A percentile compares a stretch with the other conserved stretches of the same genome.
phyloP scores from a whole-genome alignment of 768 basidiomycete species.

The Hericium erinaceus region DNA sequence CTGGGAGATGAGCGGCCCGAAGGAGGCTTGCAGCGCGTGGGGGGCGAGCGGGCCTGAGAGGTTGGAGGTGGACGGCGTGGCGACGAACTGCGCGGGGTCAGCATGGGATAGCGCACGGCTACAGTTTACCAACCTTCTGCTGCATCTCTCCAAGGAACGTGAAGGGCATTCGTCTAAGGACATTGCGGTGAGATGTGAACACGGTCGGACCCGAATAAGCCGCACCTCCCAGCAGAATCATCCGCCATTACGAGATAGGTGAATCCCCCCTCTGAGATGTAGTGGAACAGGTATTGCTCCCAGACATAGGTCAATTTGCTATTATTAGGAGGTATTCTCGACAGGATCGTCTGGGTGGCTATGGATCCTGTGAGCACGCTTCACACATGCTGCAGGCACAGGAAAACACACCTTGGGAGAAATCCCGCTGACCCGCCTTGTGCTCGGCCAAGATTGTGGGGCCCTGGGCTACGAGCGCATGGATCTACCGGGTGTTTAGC shows the following conservation, averaged over 20 bases:
- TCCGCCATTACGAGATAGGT: slow-evolving; percentile 93
- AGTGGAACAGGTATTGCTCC: slow-evolving; percentile 93
- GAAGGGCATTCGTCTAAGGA: slow-evolving; percentile 77
- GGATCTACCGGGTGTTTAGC: slow-evolving; percentile 19
- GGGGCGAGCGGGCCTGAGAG: slow-evolving; percentile 32
- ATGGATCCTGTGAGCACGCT: neutral
- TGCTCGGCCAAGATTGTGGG: slow-evolving; percentile 81
- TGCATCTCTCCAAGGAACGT: slow-evolving; percentile 86
- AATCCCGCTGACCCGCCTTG: slow-evolving; percentile 71
- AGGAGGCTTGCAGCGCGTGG: slow-evolving; percentile 61
- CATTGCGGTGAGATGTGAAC: neutral
- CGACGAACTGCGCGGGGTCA: slow-evolving; percentile 37
- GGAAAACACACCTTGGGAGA: slow-evolving; percentile 63
- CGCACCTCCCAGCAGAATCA: slow-evolving; percentile 78
- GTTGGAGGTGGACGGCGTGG: slow-evolving; percentile 57
- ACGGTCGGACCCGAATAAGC: slow-evolving; percentile 15
- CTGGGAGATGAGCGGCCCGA: slow-evolving; percentile 58
- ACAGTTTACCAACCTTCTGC: slow-evolving; percentile 40
- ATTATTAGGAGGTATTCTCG: slow-evolving; percentile 86
- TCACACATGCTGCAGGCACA: neutral
- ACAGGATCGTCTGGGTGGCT: slow-evolving; percentile 85
- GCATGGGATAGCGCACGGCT: neutral
- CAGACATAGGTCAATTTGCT: slow-evolving; percentile 82
- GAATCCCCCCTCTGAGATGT: slow-evolving; percentile 81
- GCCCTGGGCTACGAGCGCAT: slow-evolving; percentile 75